Conservation (phyloP, 2,329 filamentous ascomycete genomes). For the Aspergillus hortae region DNA sequence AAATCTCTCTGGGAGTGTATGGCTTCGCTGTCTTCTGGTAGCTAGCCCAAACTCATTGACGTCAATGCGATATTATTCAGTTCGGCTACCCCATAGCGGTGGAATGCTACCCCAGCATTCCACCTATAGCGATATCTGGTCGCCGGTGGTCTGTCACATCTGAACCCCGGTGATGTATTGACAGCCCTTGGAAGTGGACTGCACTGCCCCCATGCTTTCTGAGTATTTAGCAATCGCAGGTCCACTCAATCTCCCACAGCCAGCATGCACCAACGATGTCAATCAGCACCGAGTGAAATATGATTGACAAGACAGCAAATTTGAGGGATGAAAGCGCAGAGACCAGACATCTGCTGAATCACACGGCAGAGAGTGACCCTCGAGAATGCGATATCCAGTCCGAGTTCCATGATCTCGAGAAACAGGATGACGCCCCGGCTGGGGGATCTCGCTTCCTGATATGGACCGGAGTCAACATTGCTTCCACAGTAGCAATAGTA, state of each 20-base stretch:
- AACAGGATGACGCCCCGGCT: background rate
- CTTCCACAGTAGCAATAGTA: slow-evolving; percentile 20
- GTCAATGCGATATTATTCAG: background rate
- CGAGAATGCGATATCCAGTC: background rate
- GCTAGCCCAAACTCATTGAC: background rate
- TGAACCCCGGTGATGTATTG: slow-evolving; percentile 5
- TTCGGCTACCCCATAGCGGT: background rate
- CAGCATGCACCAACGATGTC: background rate
- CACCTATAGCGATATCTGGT: background rate
- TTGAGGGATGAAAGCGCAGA: slow-evolving; percentile 1
- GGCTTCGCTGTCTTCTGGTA: too few species aligned
- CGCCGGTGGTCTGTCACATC: background rate
- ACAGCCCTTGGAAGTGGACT: background rate
- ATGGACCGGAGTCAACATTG: slow-evolving; percentile 18
- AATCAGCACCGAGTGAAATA: background rate
- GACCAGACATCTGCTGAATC: slow-evolving; percentile 1
- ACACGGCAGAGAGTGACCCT: background rate
- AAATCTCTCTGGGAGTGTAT: too few species aligned
- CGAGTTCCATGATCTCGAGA: slow-evolving; percentile 1
- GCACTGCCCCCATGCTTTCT: background rate
- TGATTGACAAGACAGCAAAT: slow-evolving; percentile 1
- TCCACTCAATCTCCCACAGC: background rate
- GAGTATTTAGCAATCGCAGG: background rate
- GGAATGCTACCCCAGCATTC: background rate
- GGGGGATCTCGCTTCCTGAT: slow-evolving; percentile 9